Percentiles rank a stretch among this genome's conserved stretches.
phyloP scores from a whole-genome alignment of 257 asterid genomes.

The Henckelia pumila region DNA sequence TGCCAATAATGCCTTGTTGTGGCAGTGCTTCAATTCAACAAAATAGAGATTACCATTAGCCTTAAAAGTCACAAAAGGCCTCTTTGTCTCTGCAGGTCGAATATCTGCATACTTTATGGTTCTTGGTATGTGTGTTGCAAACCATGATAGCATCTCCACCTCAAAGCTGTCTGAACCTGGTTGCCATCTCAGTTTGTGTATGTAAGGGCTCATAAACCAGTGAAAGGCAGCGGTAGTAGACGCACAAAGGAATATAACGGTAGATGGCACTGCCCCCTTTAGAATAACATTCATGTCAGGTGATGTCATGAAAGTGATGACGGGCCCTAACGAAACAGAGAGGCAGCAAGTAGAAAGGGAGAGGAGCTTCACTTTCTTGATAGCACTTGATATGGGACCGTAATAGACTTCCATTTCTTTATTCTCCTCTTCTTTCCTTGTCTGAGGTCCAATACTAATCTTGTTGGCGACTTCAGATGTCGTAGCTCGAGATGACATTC shows the following conservation, averaged over 20 bases:
- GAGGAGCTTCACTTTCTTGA: slow-evolving; percentile 91
- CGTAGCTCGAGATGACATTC: slow-evolving; percentile 52
- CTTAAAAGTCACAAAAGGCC: slow-evolving; percentile 84
- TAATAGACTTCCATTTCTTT: slow-evolving; percentile 57
- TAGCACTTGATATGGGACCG: slow-evolving; percentile 82
- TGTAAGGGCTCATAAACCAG: slow-evolving; percentile 95
- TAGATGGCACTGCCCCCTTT: slow-evolving; percentile 92
- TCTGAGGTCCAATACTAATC: slow-evolving; percentile 64
- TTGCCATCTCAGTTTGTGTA: slow-evolving; percentile 88
- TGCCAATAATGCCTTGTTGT: slow-evolving; percentile 79
- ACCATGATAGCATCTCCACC: slow-evolving; percentile 95
- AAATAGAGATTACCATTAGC: slow-evolving; percentile 71
- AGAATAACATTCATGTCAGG: slow-evolving; percentile 69
- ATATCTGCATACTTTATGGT: slow-evolving; percentile 85
- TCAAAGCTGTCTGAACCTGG: slow-evolving; percentile 93
- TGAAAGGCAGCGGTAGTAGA: slow-evolving; percentile 85
- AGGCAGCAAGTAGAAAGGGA: slow-evolving; percentile 96
- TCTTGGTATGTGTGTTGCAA: slow-evolving; percentile 58
- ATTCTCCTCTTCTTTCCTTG: slow-evolving; percentile 39
- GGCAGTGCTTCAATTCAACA: slow-evolving; percentile 81
- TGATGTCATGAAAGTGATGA: slow-evolving; percentile 92
- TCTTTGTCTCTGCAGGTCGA: slow-evolving; percentile 62
- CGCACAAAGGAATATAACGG: slow-evolving; percentile 80
- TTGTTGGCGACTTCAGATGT: slow-evolving; percentile 45
- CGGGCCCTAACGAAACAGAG: slow-evolving; percentile 88